These are phyloP conservation scores for Zasmidium angulare DNA, from an alignment of 2,329 filamentous ascomycete genomes.

Conservation along the genomic window DNA sequence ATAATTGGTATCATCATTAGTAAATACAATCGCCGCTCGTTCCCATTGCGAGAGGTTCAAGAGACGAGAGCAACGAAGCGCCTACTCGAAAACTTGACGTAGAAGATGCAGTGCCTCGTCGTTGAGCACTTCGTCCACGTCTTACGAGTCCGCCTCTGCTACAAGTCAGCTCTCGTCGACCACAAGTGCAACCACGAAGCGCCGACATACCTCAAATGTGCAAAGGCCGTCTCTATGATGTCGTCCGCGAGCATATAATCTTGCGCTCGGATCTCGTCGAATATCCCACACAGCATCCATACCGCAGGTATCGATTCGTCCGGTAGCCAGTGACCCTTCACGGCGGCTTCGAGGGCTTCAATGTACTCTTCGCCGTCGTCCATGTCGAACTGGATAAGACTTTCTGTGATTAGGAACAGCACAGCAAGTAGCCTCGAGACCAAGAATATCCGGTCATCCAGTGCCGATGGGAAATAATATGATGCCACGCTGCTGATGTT, in stretches of 20 bases:
- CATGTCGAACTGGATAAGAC: background rate
- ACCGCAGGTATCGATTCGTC: constrained; percentile 8
- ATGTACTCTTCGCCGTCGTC: constrained; percentile 10
- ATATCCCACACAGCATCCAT: constrained; percentile 5
- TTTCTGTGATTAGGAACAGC: constrained; percentile 7
- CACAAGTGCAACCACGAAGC: background rate
- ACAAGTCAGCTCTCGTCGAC: background rate
- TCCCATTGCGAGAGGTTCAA: background rate
- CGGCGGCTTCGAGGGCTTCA: constrained; percentile 7
- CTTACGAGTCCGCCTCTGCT: background rate
- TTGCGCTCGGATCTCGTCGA: constrained; percentile 6
- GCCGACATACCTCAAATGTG: constrained; percentile 4
- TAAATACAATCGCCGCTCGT: background rate
- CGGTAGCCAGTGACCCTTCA: constrained; percentile 5
- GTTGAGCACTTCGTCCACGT: constrained; percentile 1
- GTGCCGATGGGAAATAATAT: constrained; percentile 5
- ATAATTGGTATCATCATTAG: background rate
- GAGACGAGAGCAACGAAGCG: constrained; percentile 1
- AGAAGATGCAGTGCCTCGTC: background rate
- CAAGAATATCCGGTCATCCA: constrained; percentile 4
- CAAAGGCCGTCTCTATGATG: background rate
- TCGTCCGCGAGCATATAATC: constrained; percentile 7
- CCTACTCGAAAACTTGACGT: background rate
- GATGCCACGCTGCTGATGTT: constrained; percentile 3
- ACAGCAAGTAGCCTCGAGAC: constrained; percentile 5